A percentile compares a stretch with the other conserved stretches of the same genome.
Conservation (phyloP, 306 rosid species). For the Cicer arietinum region DNA sequence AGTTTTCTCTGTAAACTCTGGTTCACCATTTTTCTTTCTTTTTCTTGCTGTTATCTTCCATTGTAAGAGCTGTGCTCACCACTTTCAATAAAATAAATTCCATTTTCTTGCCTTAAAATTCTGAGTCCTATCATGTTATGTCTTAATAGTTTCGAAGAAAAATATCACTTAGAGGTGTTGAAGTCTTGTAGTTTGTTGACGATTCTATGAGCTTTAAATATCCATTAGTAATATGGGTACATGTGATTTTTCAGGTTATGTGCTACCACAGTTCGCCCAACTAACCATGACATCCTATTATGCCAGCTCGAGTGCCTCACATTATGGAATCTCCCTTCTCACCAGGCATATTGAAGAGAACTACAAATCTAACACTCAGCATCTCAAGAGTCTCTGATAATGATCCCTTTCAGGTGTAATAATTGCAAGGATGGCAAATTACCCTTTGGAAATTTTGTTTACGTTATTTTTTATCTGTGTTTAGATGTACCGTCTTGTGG, state of each 20-base stretch:
- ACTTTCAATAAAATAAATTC: too few relatives aligned
- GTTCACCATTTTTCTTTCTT: too few relatives aligned
- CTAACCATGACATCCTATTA: slow-evolving; percentile 87
- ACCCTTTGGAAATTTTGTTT: slow-evolving; percentile 50
- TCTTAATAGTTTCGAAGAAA: neutral
- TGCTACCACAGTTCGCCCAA: slow-evolving; percentile 82
- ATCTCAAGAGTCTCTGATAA: slow-evolving; percentile 55
- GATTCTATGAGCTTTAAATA: neutral
- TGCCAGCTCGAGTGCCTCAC: slow-evolving; percentile 92
- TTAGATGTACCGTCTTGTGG: slow-evolving; percentile 17
- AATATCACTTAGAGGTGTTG: slow-evolving; percentile 5
- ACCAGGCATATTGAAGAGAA: slow-evolving; percentile 84
- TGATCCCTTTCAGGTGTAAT: slow-evolving; percentile 51
- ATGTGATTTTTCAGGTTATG: slow-evolving; percentile 63
- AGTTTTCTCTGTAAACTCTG: too few relatives aligned
- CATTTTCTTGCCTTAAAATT: too few relatives aligned
- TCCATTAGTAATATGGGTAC: slow-evolving; percentile 35
- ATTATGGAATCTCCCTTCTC: slow-evolving; percentile 87
- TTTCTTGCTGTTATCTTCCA: too few relatives aligned
- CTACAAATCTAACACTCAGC: slow-evolving; percentile 52
- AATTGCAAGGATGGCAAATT: slow-evolving; percentile 38
- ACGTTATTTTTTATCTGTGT: slow-evolving; percentile 20
- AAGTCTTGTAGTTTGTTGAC: slow-evolving; percentile 30
- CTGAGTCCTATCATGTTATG: too few relatives aligned
- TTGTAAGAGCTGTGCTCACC: too few relatives aligned